Evolutionary conservation across 2,329 filamentous ascomycete species (phyloP).

Genomic region (Colletotrichum tropicicola): DNA sequence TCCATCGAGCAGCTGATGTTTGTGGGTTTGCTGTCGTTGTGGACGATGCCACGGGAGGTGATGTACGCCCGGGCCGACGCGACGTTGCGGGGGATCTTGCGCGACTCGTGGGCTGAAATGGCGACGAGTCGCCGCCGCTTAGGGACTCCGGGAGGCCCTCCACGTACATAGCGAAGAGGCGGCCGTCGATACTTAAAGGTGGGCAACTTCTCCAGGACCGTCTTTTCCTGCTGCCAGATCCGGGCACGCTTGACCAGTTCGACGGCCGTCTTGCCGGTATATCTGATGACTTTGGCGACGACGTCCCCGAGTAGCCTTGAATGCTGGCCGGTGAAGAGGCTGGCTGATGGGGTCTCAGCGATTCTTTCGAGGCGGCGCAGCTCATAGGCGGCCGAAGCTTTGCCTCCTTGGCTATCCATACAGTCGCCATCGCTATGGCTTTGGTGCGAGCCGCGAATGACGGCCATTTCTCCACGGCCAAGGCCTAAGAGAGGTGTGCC

Average conservation of each 20-base stretch:
- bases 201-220: neutral
- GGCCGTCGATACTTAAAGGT: neutral
- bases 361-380: neutral
- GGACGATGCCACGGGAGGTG: neutral
- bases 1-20: constrained; percentile 22
- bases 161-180: constrained; percentile 5
- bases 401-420: neutral
- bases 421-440: neutral
- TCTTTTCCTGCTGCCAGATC: neutral
- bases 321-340: neutral
- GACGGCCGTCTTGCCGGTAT: neutral
- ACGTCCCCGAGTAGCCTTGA: neutral
- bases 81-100: constrained; percentile 1
- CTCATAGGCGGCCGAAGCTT: neutral
- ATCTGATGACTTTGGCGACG: constrained; percentile 5
- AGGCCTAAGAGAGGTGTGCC: neutral
- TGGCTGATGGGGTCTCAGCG: neutral
- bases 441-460: neutral
- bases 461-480: neutral
- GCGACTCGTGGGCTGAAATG: neutral
- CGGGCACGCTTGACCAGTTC: neutral
- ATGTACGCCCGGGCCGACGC: constrained; percentile 10
- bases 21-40: constrained; percentile 25
- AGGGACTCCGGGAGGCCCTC: constrained; percentile 7
- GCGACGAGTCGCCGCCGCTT: neutral